These are phyloP conservation scores for Lactifluus hygrophoroides DNA, from an alignment of 768 basidiomycete genomes.

Conservation along the genomic window DNA sequence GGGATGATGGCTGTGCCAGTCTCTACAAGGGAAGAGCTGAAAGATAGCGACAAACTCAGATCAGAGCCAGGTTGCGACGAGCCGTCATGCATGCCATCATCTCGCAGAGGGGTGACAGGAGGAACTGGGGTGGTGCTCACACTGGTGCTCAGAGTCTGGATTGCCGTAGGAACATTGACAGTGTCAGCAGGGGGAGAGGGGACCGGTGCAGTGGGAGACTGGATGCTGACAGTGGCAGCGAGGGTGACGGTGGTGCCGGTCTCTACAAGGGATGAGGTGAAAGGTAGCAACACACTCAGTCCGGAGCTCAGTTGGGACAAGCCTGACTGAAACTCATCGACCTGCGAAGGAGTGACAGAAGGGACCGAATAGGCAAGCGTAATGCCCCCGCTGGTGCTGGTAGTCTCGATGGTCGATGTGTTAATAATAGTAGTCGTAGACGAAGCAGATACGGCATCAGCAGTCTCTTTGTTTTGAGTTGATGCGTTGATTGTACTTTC, in stretches of 20 bases:
- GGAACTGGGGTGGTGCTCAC: no score
- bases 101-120: neutral
- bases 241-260: neutral
- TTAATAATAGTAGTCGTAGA: neutral
- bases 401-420: neutral
- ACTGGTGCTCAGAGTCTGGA: no score
- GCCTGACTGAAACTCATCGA: neutral
- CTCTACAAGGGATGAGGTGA: neutral
- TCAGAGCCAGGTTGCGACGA: no score
- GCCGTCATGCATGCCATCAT: no score
- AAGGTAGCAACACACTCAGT: neutral
- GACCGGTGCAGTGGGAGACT: no score
- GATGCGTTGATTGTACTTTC: neutral
- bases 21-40: no score
- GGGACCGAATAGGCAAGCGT: neutral
- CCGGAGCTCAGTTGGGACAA: neutral
- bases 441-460: neutral
- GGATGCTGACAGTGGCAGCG: no score
- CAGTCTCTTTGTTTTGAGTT: neutral
- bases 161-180: no score
- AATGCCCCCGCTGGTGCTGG: neutral
- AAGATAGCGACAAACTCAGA: no score
- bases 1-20: neutral
- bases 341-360: neutral
- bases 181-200: no score